Evolutionary conservation across 257 asterid species (phyloP).

Genomic region (Avicennia marina): DNA sequence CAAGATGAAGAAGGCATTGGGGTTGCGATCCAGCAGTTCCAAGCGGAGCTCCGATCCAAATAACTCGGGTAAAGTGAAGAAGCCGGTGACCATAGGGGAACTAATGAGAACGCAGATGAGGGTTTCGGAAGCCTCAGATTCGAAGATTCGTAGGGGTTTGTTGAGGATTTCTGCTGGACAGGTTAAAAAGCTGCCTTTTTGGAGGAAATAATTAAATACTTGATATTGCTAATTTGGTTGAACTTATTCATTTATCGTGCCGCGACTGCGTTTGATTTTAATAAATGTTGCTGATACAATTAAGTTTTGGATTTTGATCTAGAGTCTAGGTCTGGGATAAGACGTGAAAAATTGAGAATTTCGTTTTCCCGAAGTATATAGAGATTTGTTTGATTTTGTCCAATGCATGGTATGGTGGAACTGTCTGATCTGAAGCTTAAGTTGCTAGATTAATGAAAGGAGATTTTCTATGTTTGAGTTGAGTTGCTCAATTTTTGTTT

Average conservation of each 20-base stretch:
- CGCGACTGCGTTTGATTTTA: background rate
- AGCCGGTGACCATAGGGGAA: conserved; percentile 81
- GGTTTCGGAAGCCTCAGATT: conserved; percentile 71
- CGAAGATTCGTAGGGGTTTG: conserved; percentile 88
- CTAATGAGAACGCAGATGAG: conserved; percentile 88
- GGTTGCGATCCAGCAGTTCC: conserved; percentile 75
- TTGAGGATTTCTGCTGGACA: conserved; percentile 95
- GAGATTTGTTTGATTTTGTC: conserved; percentile 9
- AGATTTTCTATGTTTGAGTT: conserved; percentile 1
- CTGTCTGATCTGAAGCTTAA: conserved; percentile 8
- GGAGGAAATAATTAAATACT: background rate
- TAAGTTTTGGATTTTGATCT: conserved; percentile 16
- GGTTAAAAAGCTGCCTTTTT: conserved; percentile 32
- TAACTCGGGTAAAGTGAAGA: conserved; percentile 64
- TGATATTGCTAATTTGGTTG: conserved; percentile 5
- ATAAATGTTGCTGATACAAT: background rate
- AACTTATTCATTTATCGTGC: background rate
- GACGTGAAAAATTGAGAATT: background rate
- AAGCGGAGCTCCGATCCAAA: conserved; percentile 43
- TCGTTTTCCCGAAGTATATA: background rate
- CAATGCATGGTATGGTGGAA: conserved; percentile 1
- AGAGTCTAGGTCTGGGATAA: conserved; percentile 8
- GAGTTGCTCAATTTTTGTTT: conserved; percentile 8
- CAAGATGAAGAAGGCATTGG: conserved; percentile 96
- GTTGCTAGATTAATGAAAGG: background rate